A percentile compares a stretch with the other conserved stretches of the same genome.
These are phyloP conservation scores for Diutina sp. DNA, from an alignment of 1,139 yeast species.

Conservation along the genomic window DNA sequence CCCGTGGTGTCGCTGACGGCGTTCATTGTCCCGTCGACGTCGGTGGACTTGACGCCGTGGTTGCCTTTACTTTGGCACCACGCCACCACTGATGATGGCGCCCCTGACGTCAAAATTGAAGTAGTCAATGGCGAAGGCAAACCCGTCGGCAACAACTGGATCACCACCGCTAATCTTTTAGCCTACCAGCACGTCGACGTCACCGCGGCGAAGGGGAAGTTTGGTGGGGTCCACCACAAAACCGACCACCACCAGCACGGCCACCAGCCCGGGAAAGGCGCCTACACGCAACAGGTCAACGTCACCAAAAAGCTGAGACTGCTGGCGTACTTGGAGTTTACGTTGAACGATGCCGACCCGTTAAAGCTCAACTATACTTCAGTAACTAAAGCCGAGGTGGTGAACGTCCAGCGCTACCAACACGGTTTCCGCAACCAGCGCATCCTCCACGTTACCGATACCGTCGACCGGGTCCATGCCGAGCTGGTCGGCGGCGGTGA, in stretches of 20 bases:
- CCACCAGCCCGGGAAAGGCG: conserved; percentile 18
- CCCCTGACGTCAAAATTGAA: conserved; percentile 23
- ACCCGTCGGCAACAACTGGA: conserved; percentile 52
- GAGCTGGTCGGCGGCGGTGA: neutral
- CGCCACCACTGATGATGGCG: conserved; percentile 7
- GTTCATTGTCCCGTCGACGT: conserved; percentile 40
- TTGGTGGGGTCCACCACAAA: conserved; percentile 13
- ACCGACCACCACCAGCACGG: conserved; percentile 8
- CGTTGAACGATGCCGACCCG: conserved; percentile 19
- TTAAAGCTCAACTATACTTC: neutral
- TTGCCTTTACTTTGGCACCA: conserved; percentile 9
- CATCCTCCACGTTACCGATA: conserved; percentile 13
- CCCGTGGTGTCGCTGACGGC: conserved; percentile 66
- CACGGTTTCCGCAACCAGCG: conserved; percentile 3
- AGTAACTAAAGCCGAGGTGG: neutral
- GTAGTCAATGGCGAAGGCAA: conserved; percentile 48
- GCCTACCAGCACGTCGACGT: conserved; percentile 43
- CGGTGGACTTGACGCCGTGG: conserved; percentile 7
- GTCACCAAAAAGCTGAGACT: conserved; percentile 19
- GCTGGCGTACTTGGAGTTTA: conserved; percentile 18
- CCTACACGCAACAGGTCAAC: conserved; percentile 22
- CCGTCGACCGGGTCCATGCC: neutral
- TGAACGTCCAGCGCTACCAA: neutral
- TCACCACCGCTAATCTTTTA: conserved; percentile 51
- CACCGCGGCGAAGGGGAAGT: conserved; percentile 24